phyloP scores from a whole-genome alignment of 2,329 filamentous ascomycete genomes.

The Fusarium odoratissimum region DNA sequence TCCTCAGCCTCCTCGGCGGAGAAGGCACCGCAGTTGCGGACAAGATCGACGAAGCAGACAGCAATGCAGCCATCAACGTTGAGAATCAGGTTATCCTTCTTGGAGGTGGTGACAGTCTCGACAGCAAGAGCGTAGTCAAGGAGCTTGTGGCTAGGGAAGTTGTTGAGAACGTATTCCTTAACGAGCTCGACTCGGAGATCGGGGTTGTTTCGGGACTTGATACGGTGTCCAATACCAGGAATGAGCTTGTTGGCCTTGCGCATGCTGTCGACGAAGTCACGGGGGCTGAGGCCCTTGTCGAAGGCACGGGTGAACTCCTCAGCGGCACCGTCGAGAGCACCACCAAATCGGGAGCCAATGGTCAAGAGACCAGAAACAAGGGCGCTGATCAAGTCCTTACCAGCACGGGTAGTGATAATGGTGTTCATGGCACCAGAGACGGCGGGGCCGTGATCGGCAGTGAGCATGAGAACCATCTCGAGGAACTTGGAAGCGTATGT shows the following conservation, averaged over 20 bases:
- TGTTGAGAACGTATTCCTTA: slow-evolving; percentile 97
- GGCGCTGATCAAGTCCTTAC: slow-evolving; percentile 97
- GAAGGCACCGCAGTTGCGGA: slow-evolving; percentile 98
- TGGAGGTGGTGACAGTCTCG: slow-evolving; percentile 97
- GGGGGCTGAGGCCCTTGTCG: slow-evolving; percentile 96
- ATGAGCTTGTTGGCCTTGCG: slow-evolving; percentile 99
- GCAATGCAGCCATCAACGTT: slow-evolving; percentile 99
- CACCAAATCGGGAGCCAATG: slow-evolving; percentile 97
- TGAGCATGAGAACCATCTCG: slow-evolving; percentile 99
- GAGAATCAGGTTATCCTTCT: slow-evolving; percentile 99
- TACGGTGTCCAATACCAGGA: slow-evolving; percentile 97
- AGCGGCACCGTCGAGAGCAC: slow-evolving; percentile 95
- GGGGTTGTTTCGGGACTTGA: slow-evolving; percentile 99
- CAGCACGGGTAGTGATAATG: slow-evolving; percentile 98
- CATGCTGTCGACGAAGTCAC: slow-evolving; percentile 99
- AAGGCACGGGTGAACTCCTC: slow-evolving; percentile 99
- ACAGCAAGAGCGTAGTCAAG: slow-evolving; percentile 98
- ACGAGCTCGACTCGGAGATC: slow-evolving; percentile 99
- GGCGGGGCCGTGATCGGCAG: slow-evolving; percentile 97
- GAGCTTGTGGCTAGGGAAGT: slow-evolving; percentile 98
- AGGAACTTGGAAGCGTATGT: slow-evolving; percentile 98
- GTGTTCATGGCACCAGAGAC: slow-evolving; percentile 99
- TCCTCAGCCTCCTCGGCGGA: slow-evolving; percentile 96
- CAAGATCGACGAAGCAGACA: slow-evolving; percentile 97
- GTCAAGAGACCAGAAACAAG: slow-evolving; percentile 97